Percentiles rank a stretch among this genome's conserved stretches.
These are phyloP conservation scores for Camellia sinensis DNA, from an alignment of 148 eudicot species.

Conservation along the genomic window DNA sequence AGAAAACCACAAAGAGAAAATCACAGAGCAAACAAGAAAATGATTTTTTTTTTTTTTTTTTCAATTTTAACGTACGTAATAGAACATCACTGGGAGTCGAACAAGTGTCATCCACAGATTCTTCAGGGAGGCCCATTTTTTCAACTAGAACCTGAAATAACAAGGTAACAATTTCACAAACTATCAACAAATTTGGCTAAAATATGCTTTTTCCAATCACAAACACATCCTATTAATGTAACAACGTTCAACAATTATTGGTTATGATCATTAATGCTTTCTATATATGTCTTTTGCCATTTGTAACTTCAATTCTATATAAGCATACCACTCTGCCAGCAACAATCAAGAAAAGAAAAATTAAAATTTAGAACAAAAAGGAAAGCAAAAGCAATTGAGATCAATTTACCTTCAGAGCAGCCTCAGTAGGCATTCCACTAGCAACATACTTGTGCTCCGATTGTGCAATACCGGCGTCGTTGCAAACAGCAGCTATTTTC, in stretches of 20 bases:
- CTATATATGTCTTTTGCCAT: too few relatives aligned
- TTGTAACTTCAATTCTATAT: too few relatives aligned
- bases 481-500: constrained; percentile 42
- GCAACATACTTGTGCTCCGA: constrained; percentile 41
- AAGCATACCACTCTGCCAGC: too few relatives aligned
- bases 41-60: too few relatives aligned
- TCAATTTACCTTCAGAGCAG: constrained; percentile 42
- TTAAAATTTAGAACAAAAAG: neutral
- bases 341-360: neutral
- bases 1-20: neutral
- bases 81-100: constrained; percentile 19
- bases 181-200: neutral
- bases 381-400: neutral
- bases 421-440: constrained; percentile 55
- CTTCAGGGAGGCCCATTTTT: constrained; percentile 52
- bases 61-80: constrained; percentile 30
- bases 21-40: neutral
- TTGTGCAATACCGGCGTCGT: constrained; percentile 44
- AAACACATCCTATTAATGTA: too few relatives aligned
- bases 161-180: neutral
- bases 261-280: too few relatives aligned
- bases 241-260: too few relatives aligned
- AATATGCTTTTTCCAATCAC: too few relatives aligned
- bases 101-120: constrained; percentile 21
- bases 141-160: constrained; percentile 46